Conservation (phyloP, 805 yeast genomes). For the Candida glaebosa region DNA sequence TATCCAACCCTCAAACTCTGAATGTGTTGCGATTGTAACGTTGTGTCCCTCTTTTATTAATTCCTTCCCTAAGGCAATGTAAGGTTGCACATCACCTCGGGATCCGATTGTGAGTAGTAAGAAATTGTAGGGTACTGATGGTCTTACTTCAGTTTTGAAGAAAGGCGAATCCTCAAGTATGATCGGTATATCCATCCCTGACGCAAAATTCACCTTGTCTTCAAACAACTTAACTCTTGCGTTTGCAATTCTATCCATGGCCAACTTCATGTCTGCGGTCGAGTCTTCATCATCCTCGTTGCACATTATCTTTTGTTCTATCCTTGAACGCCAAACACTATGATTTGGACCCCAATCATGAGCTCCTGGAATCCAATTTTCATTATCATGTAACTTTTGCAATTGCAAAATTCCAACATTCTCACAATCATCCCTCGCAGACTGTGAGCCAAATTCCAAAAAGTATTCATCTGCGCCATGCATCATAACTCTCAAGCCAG, state of each 20-base stretch:
- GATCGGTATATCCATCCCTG: conserved; percentile 66
- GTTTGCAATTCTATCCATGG: conserved; percentile 35
- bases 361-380: conserved; percentile 19
- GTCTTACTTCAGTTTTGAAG: conserved; percentile 47
- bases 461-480: conserved; percentile 74
- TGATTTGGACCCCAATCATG: conserved; percentile 23
- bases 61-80: conserved; percentile 83
- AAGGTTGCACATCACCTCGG: conserved; percentile 96
- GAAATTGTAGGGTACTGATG: conserved; percentile 54
- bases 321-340: conserved; percentile 14
- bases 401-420: conserved; percentile 47
- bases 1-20: conserved; percentile 78
- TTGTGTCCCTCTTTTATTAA: conserved; percentile 75
- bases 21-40: conserved; percentile 83
- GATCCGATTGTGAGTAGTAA: conserved; percentile 87
- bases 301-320: conserved; percentile 4
- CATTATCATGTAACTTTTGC: conserved; percentile 34
- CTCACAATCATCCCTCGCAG: conserved; percentile 72
- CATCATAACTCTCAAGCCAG: conserved; percentile 66
- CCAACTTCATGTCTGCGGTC: conserved; percentile 10
- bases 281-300: not conserved
- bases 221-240: conserved; percentile 68
- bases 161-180: conserved; percentile 64
- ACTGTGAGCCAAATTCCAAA: conserved; percentile 67
- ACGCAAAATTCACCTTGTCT: conserved; percentile 55